Evolutionary conservation across 257 asterid species (phyloP), one percentile per base, ranked within the genome.

Genomic region (Perilla frutescens): DNA sequence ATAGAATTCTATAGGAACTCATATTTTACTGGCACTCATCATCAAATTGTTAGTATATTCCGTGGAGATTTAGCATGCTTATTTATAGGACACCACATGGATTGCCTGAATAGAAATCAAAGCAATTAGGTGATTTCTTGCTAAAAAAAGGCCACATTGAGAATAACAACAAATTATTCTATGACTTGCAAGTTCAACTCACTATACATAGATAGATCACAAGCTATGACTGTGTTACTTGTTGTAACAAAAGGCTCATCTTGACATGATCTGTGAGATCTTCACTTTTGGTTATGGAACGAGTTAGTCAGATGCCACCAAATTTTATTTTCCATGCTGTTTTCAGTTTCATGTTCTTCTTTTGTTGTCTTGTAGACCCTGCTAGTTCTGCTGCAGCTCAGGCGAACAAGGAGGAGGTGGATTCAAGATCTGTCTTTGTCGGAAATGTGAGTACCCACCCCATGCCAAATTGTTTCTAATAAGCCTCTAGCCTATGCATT

Each of bases 381-480:
- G 91, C 92, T 51, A 83, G 75, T 75, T 85, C 89, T 54, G 92
- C 96, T 77, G 93, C 96, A 59, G 81, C 91, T 45, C 92, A 86
- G 78, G 97, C 94, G 77, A 89, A 81, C 80, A 82, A 70, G 75
- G 97, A 89, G 79, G 98, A 93, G 81, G 89, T 93, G 53, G 98
- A 93, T 79, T 63, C 89, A 31, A 86, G 98, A 57, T 93, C 98
- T 13, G 85, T 89, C 70, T 93, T 71, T 87, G 98, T 93, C 72
- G 98, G 98, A 77, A 93, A 93, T 82, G 98, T 93, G 84, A 91
- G 98, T 74, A 75, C 31, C 36, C 9, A 43, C 32, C 57, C 8
- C 20, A 20, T 66, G 61, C 54, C 11, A 2, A 53, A 6, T 51
- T 76, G 11, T 69, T 32, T 62, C 34, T 15, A n/a, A 29, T 53